phyloP scores from a whole-genome alignment of 2,329 filamentous ascomycete species.

The Microsporum canis region DNA sequence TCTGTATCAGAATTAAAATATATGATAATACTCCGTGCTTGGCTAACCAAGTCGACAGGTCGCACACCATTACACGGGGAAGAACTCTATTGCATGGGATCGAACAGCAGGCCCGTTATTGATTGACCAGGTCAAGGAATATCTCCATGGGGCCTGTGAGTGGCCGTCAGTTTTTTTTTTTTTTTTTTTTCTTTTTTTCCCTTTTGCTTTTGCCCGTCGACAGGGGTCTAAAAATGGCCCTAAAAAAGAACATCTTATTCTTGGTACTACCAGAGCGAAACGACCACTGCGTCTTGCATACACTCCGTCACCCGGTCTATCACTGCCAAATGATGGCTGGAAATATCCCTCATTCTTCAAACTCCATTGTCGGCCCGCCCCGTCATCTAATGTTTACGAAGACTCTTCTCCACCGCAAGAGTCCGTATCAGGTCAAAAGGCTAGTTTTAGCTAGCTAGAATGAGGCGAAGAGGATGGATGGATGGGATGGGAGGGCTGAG shows the following conservation, averaged over 20 bases:
- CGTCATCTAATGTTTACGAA: not conserved
- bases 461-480: not conserved
- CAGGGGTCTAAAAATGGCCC: not conserved
- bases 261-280: not conserved
- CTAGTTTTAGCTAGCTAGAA: not conserved
- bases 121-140: not conserved
- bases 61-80: not conserved
- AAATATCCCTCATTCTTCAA: not conserved
- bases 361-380: slow-evolving; percentile 1
- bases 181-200: not conserved
- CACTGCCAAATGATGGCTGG: not conserved
- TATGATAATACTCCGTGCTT: not conserved
- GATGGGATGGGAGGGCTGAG: slow-evolving; percentile 4
- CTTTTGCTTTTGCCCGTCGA: not conserved
- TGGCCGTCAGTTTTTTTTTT: not conserved
- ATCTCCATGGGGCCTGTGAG: not conserved
- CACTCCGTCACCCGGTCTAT: not conserved
- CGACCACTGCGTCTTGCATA: not conserved
- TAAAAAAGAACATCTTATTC: not conserved
- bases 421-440: not conserved
- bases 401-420: not conserved
- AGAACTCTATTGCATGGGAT: not conserved
- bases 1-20: not conserved
- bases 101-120: not conserved
- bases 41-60: not conserved